Percentiles rank a stretch among this genome's conserved stretches.
Conservation (phyloP, 768 basidiomycete genomes). For the Suillus subalutaceus region DNA sequence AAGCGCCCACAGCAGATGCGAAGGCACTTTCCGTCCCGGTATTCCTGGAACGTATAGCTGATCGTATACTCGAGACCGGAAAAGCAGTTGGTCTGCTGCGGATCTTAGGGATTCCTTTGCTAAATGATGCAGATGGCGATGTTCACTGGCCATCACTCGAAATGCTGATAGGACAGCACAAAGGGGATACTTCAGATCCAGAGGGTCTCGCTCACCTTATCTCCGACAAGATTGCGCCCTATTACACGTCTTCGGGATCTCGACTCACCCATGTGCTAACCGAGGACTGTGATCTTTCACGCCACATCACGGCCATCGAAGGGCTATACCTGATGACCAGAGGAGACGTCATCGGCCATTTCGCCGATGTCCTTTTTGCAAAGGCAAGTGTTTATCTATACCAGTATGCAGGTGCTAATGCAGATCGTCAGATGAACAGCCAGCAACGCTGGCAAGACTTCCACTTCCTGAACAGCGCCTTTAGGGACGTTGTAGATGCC, state of each 20-base stretch:
- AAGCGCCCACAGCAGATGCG: constrained; percentile 26
- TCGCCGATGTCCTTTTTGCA: constrained; percentile 71
- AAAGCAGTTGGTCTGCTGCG: constrained; percentile 79
- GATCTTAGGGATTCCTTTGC: constrained; percentile 43
- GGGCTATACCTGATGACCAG: constrained; percentile 74
- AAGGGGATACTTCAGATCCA: constrained; percentile 48
- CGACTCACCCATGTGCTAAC: constrained; percentile 59
- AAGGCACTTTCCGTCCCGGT: constrained; percentile 45
- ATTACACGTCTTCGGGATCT: constrained; percentile 54
- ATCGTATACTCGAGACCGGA: constrained; percentile 64
- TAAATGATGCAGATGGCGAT: constrained; percentile 28
- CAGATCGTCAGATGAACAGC: constrained; percentile 64
- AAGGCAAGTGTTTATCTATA: constrained; percentile 48
- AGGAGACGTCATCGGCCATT: constrained; percentile 78
- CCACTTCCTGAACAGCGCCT: constrained; percentile 81
- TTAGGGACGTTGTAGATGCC: constrained; percentile 64
- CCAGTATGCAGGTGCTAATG: background rate
- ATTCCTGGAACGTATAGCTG: constrained; percentile 65
- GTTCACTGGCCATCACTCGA: constrained; percentile 47
- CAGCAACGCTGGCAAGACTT: constrained; percentile 76
- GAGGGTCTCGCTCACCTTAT: constrained; percentile 64
- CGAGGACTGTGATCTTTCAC: constrained; percentile 67
- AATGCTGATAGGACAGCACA: constrained; percentile 38
- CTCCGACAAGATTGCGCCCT: constrained; percentile 63
- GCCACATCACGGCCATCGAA: constrained; percentile 66